phyloP scores from a whole-genome alignment of 441 rosid species.

The Melastoma candidum region DNA sequence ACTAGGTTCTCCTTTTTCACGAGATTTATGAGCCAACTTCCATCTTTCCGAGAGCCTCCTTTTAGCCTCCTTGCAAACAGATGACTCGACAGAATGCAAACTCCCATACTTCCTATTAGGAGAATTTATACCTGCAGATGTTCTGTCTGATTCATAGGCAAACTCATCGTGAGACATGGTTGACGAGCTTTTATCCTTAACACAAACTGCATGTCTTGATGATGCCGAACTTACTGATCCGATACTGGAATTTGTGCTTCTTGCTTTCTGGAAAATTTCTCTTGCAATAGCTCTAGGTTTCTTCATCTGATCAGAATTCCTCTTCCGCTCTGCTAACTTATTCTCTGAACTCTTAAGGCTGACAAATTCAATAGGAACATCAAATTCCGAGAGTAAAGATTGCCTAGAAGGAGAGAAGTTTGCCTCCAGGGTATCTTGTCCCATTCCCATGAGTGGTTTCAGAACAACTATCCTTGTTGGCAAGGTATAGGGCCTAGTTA shows the following conservation, averaged over 20 bases:
- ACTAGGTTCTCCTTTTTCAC: slow-evolving; percentile 39
- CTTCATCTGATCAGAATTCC: slow-evolving; percentile 34
- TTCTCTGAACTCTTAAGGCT: slow-evolving; percentile 27
- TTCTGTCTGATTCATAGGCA: slow-evolving; percentile 51
- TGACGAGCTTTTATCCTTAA: slow-evolving; percentile 76
- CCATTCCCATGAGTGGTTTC: slow-evolving; percentile 70
- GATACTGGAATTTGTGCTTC: slow-evolving; percentile 24
- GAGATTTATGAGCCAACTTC: slow-evolving; percentile 62
- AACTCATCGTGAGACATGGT: slow-evolving; percentile 60
- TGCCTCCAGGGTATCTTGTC: slow-evolving; percentile 27
- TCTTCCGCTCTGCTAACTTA: slow-evolving; percentile 30
- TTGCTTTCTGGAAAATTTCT: slow-evolving; percentile 60
- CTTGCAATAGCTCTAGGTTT: slow-evolving; percentile 64
- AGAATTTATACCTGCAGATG: slow-evolving; percentile 31
- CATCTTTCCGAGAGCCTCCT: slow-evolving; percentile 95
- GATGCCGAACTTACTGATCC: slow-evolving; percentile 32
- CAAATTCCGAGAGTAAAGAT: slow-evolving; percentile 36
- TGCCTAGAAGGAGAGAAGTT: slow-evolving; percentile 46
- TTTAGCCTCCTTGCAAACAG: slow-evolving; percentile 76
- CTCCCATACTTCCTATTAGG: slow-evolving; percentile 26
- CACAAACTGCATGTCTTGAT: slow-evolving; percentile 55
- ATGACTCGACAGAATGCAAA: slow-evolving; percentile 45
- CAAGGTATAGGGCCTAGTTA: slow-evolving; percentile 23
- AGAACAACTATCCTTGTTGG: slow-evolving; percentile 86
- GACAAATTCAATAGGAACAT: slow-evolving; percentile 26